phyloP scores from a whole-genome alignment of 768 basidiomycete genomes.

The Lyophyllum decastes region DNA sequence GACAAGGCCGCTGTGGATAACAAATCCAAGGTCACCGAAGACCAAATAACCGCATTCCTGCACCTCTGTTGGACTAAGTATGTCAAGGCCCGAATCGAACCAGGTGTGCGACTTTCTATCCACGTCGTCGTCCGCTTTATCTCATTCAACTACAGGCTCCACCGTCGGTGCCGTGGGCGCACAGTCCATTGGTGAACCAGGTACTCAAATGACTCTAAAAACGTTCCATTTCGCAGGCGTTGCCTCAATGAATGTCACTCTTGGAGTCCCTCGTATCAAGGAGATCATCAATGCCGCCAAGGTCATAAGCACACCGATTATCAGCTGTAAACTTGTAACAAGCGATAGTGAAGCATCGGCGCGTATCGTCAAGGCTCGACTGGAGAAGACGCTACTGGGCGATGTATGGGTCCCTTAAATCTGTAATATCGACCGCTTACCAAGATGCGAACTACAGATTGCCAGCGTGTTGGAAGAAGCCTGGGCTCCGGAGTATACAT shows the following conservation, averaged over 20 bases:
- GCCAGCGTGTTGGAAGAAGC: conserved; percentile 94
- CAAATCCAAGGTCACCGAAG: conserved; percentile 83
- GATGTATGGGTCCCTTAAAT: conserved; percentile 59
- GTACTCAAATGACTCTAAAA: conserved; percentile 99
- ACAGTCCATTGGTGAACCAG: conserved; percentile 98
- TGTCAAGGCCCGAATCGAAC: conserved; percentile 94
- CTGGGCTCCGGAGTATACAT: conserved; percentile 92
- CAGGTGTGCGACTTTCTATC: conserved; percentile 47
- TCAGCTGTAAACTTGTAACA: conserved; percentile 91
- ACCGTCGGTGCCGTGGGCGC: conserved; percentile 99
- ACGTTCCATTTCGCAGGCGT: conserved; percentile 99
- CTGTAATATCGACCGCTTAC: background rate
- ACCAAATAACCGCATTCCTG: conserved; percentile 78
- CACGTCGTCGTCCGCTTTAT: background rate
- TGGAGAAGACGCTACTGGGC: conserved; percentile 93
- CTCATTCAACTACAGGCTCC: conserved; percentile 56
- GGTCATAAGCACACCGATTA: conserved; percentile 94
- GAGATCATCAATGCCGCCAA: conserved; percentile 99
- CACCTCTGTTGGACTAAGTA: conserved; percentile 91
- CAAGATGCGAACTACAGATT: conserved; percentile 49
- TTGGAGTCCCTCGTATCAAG: conserved; percentile 99
- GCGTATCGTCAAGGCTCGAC: conserved; percentile 92
- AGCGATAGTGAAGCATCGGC: conserved; percentile 89
- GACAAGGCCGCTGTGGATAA: conserved; percentile 84
- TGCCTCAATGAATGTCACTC: conserved; percentile 98